Conservation (phyloP, 768 basidiomycete genomes). For the Amanita molliuscula region DNA sequence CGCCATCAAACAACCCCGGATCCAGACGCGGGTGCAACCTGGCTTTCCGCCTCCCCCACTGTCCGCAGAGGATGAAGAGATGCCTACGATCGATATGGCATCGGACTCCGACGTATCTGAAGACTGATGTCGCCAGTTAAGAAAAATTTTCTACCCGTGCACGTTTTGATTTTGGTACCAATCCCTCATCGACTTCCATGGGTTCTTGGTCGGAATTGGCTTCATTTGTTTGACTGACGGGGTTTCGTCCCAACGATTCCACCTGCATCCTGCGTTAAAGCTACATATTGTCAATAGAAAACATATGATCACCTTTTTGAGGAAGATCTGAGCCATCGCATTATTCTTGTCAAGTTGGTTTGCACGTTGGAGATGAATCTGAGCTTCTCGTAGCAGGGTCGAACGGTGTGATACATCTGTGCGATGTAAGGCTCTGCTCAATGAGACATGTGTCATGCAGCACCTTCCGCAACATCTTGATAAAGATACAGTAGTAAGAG, state of each 20-base stretch:
- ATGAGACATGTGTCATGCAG: not conserved
- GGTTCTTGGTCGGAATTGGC: conserved; percentile 13
- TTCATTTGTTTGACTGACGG: not conserved
- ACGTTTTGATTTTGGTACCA: conserved; percentile 23
- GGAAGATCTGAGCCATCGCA: conserved; percentile 38
- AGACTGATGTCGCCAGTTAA: not conserved
- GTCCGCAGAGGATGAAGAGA: conserved; percentile 45
- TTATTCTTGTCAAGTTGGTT: conserved; percentile 49
- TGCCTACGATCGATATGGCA: conserved; percentile 69
- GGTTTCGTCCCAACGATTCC: not conserved
- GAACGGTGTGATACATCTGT: conserved; percentile 15
- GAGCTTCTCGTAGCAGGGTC: conserved; percentile 40
- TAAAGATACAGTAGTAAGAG: conserved; percentile 58
- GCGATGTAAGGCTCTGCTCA: not conserved
- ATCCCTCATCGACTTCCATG: conserved; percentile 14
- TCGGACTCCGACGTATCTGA: conserved; percentile 66
- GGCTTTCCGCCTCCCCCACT: conserved; percentile 4
- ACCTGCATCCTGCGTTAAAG: not conserved
- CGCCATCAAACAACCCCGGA: not conserved
- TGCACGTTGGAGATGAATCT: conserved; percentile 57
- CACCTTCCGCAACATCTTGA: conserved; percentile 19
- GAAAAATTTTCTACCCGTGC: conserved; percentile 14
- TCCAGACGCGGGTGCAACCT: not conserved
- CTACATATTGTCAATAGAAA: not conserved
- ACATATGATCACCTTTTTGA: conserved; percentile 33